phyloP scores from a whole-genome alignment of 2,329 filamentous ascomycete species.

The Simplicillium aogashimaense region DNA sequence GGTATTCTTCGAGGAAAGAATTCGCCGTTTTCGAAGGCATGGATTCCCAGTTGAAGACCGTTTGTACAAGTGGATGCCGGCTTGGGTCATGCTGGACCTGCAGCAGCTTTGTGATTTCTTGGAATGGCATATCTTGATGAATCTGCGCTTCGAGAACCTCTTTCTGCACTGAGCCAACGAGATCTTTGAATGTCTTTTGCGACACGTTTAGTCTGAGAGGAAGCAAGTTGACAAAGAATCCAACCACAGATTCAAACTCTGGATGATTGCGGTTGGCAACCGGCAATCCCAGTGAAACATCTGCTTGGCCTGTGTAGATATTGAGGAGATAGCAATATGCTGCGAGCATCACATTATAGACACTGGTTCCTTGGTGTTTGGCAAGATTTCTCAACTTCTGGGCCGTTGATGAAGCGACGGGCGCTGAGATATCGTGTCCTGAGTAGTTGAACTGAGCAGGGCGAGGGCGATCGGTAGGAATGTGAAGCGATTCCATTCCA shows the following conservation, averaged over 20 bases:
- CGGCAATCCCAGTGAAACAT: not conserved
- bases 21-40: too few relatives aligned
- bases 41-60: too few relatives aligned
- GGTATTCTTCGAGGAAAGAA: too few relatives aligned
- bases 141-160: not conserved
- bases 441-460: constrained; percentile 1
- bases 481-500: not conserved
- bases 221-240: constrained; percentile 4
- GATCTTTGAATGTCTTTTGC: not conserved
- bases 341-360: constrained; percentile 1
- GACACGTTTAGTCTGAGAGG: not conserved
- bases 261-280: constrained; percentile 1
- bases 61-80: too few relatives aligned
- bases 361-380: not conserved
- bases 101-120: constrained; percentile 1
- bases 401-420: not conserved
- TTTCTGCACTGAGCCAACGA: not conserved
- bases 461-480: not conserved
- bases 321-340: constrained; percentile 1
- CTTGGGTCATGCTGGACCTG: not conserved
- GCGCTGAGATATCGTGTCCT: not conserved
- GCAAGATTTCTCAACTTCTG: too few relatives aligned
- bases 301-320: not conserved
- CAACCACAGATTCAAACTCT: constrained; percentile 1
- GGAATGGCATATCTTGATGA: constrained; percentile 3